Percentiles rank a stretch among this genome's conserved stretches.
phyloP scores from a whole-genome alignment of 495 filamentous ascomycete species.

The Talaromyces liani region DNA sequence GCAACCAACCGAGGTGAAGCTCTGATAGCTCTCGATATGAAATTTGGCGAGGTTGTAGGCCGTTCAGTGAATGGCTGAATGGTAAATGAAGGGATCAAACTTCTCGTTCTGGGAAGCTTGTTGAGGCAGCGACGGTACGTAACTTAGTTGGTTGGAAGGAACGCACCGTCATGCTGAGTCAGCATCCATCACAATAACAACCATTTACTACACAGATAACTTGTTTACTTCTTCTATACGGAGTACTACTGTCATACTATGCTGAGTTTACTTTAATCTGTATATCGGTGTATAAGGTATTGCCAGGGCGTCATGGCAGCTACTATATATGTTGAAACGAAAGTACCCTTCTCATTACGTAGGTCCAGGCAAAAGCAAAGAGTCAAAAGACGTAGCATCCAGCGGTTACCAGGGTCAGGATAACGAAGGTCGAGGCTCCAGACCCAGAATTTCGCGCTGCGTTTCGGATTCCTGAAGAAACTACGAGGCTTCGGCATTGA shows the following conservation, averaged over 20 bases:
- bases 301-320: background rate
- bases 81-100: background rate
- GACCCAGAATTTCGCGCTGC: background rate
- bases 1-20: background rate
- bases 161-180: conserved; percentile 8
- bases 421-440: background rate
- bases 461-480: background rate
- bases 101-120: background rate
- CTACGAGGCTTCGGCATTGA: background rate
- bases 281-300: background rate
- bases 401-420: background rate
- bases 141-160: background rate
- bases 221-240: background rate
- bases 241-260: background rate
- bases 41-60: background rate
- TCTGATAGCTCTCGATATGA: background rate
- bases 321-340: background rate
- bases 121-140: background rate
- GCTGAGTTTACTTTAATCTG: background rate
- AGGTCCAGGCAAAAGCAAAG: background rate
- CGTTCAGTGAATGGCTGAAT: background rate
- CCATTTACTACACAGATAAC: background rate
- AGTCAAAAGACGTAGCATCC: background rate
- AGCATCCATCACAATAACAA: conserved; percentile 4
- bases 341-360: background rate